Base-by-base conservation (phyloP, 202 grass and related monocot genomes). In the Saccharum hybrid region DNA sequence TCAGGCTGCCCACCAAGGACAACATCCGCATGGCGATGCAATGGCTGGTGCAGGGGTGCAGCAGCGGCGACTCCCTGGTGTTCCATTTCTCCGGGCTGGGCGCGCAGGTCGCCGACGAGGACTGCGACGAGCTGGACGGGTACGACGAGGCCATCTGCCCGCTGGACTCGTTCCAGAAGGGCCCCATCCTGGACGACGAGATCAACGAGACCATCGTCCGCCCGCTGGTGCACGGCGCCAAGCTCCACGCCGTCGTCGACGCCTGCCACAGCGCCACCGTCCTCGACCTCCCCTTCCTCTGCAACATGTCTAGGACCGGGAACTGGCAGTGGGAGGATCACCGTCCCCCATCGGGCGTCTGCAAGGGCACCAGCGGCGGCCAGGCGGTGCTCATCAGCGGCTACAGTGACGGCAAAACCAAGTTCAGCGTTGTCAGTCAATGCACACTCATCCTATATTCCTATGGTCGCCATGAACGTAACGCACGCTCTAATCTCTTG, bases 61-160 rank as follows among this genome's bases (percentile, higher is more conserved):
- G 82, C 74, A 72, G 33, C 5, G 92, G 95, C 2, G 92, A 98
- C 80, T 98, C 95, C 0, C 85, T 98, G 60, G 88, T 98, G 87
- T 98, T 98, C 84, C 92, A 94, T 30, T 98, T 91, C 92, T 98
- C 95, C 4, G 95, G 95, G 10, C 62, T 81, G 16, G 95, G 90
- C 0, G 77, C 74, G 45, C 92, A 98, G 89, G 90, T 90, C 21
- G 51, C 83, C 49, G 95, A 93, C 84, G 74, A 61, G 1, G 83
- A 63, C 38, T 79, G 89, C 59, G 87, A 94, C 43, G 92, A 98
- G 78, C 3, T 54, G 42, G 95, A 97, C 82, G 95, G 92, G 7
- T 88, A 78, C 73, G 92, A 94, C 73, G 95, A 98, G 90, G 92
- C 92, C n/a, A 90, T 98, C 80, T 94, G 92, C 70, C 95, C 95